Percentiles rank a stretch among this genome's conserved stretches.
Conservation (phyloP, 202 grass and related monocot species). For the Carex sylvatica region DNA sequence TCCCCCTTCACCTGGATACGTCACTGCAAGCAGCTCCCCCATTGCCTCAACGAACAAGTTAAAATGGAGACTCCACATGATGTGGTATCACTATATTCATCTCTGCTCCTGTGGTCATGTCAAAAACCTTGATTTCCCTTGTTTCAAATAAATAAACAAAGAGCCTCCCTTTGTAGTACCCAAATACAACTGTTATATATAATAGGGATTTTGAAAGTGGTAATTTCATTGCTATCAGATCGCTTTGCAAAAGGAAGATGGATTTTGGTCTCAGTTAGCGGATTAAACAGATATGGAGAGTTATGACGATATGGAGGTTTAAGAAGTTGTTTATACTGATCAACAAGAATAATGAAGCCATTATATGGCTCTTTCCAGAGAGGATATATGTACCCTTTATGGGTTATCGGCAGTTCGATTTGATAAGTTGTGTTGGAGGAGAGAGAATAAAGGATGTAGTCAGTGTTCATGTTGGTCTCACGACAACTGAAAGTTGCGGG, state of each 20-base stretch:
- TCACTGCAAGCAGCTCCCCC: not conserved
- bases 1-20: not conserved
- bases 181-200: not conserved
- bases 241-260: not conserved
- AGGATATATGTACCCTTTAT: not conserved
- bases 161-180: not conserved
- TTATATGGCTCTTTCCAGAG: not conserved
- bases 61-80: not conserved
- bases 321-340: not conserved
- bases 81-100: not conserved
- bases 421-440: not conserved
- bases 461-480: not conserved
- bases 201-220: not conserved
- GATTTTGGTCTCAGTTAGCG: not conserved
- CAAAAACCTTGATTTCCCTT: not conserved
- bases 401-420: not conserved
- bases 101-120: not conserved
- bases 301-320: not conserved
- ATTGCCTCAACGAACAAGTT: not conserved
- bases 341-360: not conserved
- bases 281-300: not conserved
- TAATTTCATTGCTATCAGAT: not conserved
- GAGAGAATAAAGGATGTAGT: slow-evolving; percentile 9
- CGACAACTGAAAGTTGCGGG: not conserved
- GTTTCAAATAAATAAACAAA: not conserved